Conservation (phyloP, 805 yeast genomes). For the Lipomyces yamanashiensis region DNA sequence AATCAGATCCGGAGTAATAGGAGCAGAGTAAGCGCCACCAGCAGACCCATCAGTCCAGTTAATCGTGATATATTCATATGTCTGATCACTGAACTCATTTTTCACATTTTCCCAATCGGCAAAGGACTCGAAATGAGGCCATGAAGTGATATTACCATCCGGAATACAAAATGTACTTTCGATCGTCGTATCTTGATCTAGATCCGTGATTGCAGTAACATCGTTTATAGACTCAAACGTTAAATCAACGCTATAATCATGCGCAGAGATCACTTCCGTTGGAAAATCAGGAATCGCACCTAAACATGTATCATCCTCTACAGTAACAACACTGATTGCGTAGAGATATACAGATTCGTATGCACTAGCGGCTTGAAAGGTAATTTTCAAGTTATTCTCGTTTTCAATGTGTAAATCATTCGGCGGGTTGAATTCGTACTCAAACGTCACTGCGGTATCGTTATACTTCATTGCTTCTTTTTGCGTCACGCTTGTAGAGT, state of each 20-base stretch:
- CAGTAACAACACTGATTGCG: background rate
- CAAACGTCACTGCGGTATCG: background rate
- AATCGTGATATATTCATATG: background rate
- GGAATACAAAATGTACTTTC: constrained; percentile 1
- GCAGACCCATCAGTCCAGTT: constrained; percentile 6
- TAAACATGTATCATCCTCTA: background rate
- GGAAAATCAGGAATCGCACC: background rate
- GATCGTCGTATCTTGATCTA: background rate
- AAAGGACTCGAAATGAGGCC: constrained; percentile 8
- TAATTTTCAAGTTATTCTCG: background rate
- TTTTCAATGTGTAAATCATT: background rate
- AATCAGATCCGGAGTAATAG: background rate
- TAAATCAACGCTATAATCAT: background rate
- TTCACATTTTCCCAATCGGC: background rate
- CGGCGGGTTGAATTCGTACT: background rate
- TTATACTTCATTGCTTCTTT: constrained; percentile 1
- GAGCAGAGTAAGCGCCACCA: constrained; percentile 4
- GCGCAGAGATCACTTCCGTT: background rate
- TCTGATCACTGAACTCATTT: background rate
- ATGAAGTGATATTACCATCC: background rate
- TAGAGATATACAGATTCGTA: constrained; percentile 1
- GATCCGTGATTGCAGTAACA: background rate
- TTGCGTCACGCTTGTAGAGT: background rate
- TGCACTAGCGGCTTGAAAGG: constrained; percentile 7
- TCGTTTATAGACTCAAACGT: background rate